phyloP scores from a whole-genome alignment of 169 alveolate species.

The Plasmodium billcollinsi region DNA sequence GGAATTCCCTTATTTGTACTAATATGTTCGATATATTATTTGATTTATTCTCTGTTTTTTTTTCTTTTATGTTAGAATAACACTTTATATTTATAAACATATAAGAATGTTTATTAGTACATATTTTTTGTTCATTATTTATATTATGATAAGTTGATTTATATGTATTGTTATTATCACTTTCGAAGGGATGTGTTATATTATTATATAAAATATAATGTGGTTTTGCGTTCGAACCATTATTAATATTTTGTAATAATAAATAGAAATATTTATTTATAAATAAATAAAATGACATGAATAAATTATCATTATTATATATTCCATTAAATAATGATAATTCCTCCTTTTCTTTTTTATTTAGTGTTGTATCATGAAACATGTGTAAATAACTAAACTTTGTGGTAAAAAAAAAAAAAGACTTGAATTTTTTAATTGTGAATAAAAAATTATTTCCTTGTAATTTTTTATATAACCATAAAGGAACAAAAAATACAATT shows the following conservation, averaged over 20 bases:
- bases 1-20: slow-evolving; percentile 20
- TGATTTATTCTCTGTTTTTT: slow-evolving; percentile 1
- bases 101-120: slow-evolving; percentile 41
- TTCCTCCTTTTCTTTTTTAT: slow-evolving; percentile 34
- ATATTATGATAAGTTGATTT: no score
- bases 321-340: slow-evolving; percentile 23
- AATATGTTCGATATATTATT: slow-evolving; percentile 10
- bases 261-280: slow-evolving; percentile 57
- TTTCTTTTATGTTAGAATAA: slow-evolving; percentile 4
- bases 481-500: slow-evolving; percentile 48
- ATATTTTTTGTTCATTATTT: no score
- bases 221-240: no score
- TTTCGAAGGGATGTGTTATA: no score
- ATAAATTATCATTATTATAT: slow-evolving; percentile 21
- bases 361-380: slow-evolving; percentile 43
- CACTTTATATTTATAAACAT: slow-evolving; percentile 35
- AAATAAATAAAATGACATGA: slow-evolving; percentile 33
- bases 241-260: not conserved
- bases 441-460: slow-evolving; percentile 63
- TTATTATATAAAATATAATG: no score
- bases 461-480: slow-evolving; percentile 61
- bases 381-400: slow-evolving; percentile 51
- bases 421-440: slow-evolving; percentile 35
- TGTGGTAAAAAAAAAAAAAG: slow-evolving; percentile 64
- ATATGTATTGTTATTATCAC: no score